Evolutionary conservation across 805 yeast genomes (phyloP).

Genomic region (Myxozyma melibiosi): DNA sequence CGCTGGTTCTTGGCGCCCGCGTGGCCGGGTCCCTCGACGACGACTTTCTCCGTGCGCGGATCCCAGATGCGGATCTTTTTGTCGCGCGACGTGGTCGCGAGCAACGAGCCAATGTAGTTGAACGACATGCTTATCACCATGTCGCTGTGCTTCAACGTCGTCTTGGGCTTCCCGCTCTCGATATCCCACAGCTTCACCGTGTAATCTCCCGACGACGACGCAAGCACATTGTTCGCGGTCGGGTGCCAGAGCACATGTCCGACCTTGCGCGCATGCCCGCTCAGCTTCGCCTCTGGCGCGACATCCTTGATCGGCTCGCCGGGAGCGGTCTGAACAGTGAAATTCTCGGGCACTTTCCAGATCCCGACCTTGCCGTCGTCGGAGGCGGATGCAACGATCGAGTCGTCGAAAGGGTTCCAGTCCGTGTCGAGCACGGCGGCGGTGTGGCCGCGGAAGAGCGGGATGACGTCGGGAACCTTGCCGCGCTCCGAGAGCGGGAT

Average conservation of each 20-base stretch:
- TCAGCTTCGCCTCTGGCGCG: constrained; percentile 65
- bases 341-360: constrained; percentile 87
- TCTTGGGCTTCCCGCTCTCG: constrained; percentile 67
- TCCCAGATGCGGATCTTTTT: constrained; percentile 92
- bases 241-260: constrained; percentile 93
- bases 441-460: constrained; percentile 93
- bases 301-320: constrained; percentile 65
- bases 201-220: constrained; percentile 88
- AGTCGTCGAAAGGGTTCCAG: constrained; percentile 86
- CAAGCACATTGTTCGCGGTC: constrained; percentile 79
- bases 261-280: constrained; percentile 86
- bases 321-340: constrained; percentile 60
- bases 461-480: constrained; percentile 89
- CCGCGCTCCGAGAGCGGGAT: constrained; percentile 86
- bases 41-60: constrained; percentile 67
- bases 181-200: constrained; percentile 91
- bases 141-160: constrained; percentile 83
- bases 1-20: constrained; percentile 90
- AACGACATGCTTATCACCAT: constrained; percentile 91
- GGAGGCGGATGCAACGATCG: constrained; percentile 73
- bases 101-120: constrained; percentile 81
- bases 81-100: constrained; percentile 91
- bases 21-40: constrained; percentile 87
- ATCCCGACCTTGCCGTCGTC: constrained; percentile 80
- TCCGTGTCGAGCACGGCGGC: constrained; percentile 95